Evolutionary conservation across 768 basidiomycete genomes (phyloP), one percentile per base, ranked within the genome.

Genomic region (Leucosporidium yakuticum): DNA sequence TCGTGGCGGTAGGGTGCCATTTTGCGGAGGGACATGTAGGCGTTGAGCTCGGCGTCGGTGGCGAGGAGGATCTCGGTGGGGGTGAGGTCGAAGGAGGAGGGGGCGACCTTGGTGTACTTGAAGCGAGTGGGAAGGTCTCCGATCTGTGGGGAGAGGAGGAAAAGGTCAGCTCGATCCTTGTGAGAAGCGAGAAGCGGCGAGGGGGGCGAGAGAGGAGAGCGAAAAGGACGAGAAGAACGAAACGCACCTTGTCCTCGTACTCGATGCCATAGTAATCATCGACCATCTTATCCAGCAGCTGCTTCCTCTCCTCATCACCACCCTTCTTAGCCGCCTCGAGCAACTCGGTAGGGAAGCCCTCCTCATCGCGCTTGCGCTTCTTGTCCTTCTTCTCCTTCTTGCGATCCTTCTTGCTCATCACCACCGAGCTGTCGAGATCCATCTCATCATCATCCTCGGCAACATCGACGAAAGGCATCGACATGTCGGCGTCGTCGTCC

Each of bases 61-160:
- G 95, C 93, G 75, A 91, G 83, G 31, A 99, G 83, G 70, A 98
- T 90, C 74, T 99, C 94, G 6, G 83, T 85, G 0, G 95, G 85
- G 2, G 86, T 84, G 51, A 99, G 85, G 54, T 67, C 69, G 78
- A 83, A 94, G 39, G 77, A 78, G 68, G 87, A 82, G 0, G 77
- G 75, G 53, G 85, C 79, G 44, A 88, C 85, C 53, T 86, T 82
- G n/a, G 85, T 82, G 77, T 99, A 99, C 78, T 89, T 87, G 84
- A 99, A 99, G 17, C 91, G 88, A 0, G 93, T 98, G 3, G 92
- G 88, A 76, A 93, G 80, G 76, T 87, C 90, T 11, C 87, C 93
- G 60, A 95, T 87, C 94, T 94, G 75, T 29, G 44, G 36, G 5
- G 20, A n/a, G 23, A 17, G n/a, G 2, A 44, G 71, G 21, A 60